Evolutionary conservation across 2,329 filamentous ascomycete genomes (phyloP).

Genomic region (Raffaelea ambrosiae): DNA sequence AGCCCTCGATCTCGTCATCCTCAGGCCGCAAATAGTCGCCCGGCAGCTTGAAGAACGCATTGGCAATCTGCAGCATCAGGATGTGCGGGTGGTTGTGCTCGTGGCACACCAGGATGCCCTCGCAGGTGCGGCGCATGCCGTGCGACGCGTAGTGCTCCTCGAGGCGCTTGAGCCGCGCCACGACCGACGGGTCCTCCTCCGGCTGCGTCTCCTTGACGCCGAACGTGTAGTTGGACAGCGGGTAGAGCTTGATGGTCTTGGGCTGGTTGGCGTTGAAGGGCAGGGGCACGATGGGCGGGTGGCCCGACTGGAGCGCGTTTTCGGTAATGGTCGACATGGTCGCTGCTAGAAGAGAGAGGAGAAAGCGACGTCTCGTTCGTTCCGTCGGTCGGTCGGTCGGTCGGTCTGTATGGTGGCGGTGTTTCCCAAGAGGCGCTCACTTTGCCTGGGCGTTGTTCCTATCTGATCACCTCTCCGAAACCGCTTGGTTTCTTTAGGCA

Average conservation of each 20-base stretch:
- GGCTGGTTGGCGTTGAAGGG: conserved; percentile 87
- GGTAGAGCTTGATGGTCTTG: conserved; percentile 81
- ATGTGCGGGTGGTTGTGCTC: conserved; percentile 99
- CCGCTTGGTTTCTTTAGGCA: no score
- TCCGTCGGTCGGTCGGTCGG: no score
- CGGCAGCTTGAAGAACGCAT: conserved; percentile 98
- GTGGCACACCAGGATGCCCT: conserved; percentile 94
- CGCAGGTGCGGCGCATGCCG: conserved; percentile 95
- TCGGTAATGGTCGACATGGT: conserved; percentile 80
- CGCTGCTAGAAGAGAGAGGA: background rate
- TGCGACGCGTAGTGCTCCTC: conserved; percentile 88
- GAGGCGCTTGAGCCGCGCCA: conserved; percentile 85
- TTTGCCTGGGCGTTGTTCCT: no score
- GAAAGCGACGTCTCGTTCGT: background rate
- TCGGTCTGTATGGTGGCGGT: no score
- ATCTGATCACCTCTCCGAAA: no score
- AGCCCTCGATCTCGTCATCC: conserved; percentile 89
- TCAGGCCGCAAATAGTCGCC: conserved; percentile 87
- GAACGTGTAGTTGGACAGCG: conserved; percentile 97
- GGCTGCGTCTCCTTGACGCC: conserved; percentile 97
- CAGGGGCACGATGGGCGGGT: conserved; percentile 70
- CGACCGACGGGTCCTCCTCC: conserved; percentile 92
- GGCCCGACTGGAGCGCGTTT: conserved; percentile 65
- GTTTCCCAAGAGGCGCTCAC: no score
- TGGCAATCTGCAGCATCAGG: conserved; percentile 97